These are phyloP conservation scores for Colletotrichum gloeosporioides DNA, from an alignment of 2,329 filamentous ascomycete genomes.

Conservation along the genomic window DNA sequence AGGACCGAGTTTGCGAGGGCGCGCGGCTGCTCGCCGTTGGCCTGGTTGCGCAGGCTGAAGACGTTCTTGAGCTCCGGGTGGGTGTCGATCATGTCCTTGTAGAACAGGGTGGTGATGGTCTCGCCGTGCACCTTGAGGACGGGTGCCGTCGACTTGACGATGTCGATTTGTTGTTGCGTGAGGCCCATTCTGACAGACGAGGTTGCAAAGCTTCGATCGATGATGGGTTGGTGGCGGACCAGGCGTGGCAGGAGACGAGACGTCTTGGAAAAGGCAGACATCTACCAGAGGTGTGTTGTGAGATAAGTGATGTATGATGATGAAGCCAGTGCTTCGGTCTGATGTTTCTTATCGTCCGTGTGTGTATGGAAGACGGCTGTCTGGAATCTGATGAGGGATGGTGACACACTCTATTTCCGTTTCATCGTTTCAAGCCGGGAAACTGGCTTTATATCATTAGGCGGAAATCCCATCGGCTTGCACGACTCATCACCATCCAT, in stretches of 20 bases:
- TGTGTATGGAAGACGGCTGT: background rate
- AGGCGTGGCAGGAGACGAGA: background rate
- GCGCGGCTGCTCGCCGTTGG: constrained; percentile 69
- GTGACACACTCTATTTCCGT: background rate
- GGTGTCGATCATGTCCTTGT: constrained; percentile 68
- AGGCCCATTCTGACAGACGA: constrained; percentile 48
- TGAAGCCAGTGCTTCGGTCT: background rate
- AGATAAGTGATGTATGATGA: background rate
- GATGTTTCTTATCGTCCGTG: background rate
- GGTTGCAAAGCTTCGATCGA: background rate
- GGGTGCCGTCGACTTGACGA: constrained; percentile 80
- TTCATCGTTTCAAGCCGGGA: background rate
- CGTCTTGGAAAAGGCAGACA: background rate
- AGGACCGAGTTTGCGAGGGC: constrained; percentile 73
- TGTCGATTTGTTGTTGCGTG: constrained; percentile 67
- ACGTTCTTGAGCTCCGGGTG: constrained; percentile 71
- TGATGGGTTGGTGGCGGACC: background rate
- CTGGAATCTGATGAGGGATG: background rate
- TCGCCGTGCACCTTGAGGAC: constrained; percentile 72
- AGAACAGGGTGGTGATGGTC: constrained; percentile 75
- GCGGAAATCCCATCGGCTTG: background rate
- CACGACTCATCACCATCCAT: background rate
- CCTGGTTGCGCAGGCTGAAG: constrained; percentile 75
- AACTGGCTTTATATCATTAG: background rate
- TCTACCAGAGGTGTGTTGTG: background rate